Base-by-base conservation (phyloP, 805 yeast genomes). In the Clavispora santaluciae region DNA sequence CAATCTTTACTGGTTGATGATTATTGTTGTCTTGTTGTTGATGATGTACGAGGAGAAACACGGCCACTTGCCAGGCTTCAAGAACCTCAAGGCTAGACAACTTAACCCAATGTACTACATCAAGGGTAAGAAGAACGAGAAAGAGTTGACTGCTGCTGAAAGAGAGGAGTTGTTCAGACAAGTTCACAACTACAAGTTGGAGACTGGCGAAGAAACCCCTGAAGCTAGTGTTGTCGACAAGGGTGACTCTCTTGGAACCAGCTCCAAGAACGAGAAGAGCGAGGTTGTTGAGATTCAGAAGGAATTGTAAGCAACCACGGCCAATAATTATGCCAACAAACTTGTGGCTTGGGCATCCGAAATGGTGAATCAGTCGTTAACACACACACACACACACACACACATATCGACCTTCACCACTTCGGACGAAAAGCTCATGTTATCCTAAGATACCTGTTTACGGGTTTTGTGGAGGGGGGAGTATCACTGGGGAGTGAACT, bases 41-140 rank as follows among this genome's bases (percentile, higher is more conserved):
- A 78, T 91, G 88, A 66, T 82, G 48, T 89, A 56, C 66, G 93
- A 87, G 72, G 99, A 91, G 75, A 86, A 72, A 65, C 64, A 64
- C 20, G 96, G 95, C 17, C 90, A 83, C 62, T 72, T 85, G 64
- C 90, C 95, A 61, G 79, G 83, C 70, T 51, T 64, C 56, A 76
- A 78, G 66, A 63, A 51, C 42, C 50, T 67, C 36, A 65, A 63
- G 12, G 50, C 65, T 51, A 73, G 52, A 59, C 60, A 54, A 54
- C 81, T 85, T 64, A 83, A 81, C 66, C 95, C 91, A 64, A 72
- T 80, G 75, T 83, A 81, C 65, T 74, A 80, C 70, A 62, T 84
- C 48, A 85, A 81, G 70, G 73, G 73, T 52, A 80, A 81, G 75
- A 75, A 81, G 72, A 77, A 79, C 65, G 53, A 72, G 43, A 12